phyloP scores from a whole-genome alignment of 2,329 filamentous ascomycete species.

The Arthrobotrys sinensis region DNA sequence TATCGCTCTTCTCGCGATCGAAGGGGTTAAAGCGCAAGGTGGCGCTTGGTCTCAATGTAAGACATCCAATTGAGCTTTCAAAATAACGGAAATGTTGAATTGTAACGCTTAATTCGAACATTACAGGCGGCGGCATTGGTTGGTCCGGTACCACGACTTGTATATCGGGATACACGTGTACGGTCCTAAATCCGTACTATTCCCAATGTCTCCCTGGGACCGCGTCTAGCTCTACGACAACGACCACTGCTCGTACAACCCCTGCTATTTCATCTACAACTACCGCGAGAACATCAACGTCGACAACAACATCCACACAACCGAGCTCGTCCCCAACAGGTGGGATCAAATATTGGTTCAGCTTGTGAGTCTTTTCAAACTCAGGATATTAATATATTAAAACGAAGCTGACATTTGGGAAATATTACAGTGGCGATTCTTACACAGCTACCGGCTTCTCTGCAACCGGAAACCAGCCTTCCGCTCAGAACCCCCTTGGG shows the following conservation, averaged over 20 bases:
- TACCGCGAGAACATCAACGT: conserved; percentile 6
- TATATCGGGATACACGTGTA: conserved; percentile 60
- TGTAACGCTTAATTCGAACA: not conserved
- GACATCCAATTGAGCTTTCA: not conserved
- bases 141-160: conserved; percentile 61
- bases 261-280: conserved; percentile 31
- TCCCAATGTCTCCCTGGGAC: conserved; percentile 62
- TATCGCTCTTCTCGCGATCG: conserved; percentile 2
- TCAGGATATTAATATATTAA: not conserved
- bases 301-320: not conserved
- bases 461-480: conserved; percentile 35
- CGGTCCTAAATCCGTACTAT: conserved; percentile 61
- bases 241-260: conserved; percentile 32
- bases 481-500: conserved; percentile 28
- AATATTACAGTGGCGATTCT: conserved; percentile 24
- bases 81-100: not conserved
- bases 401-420: not conserved
- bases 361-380: conserved; percentile 31
- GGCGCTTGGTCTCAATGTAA: conserved; percentile 49
- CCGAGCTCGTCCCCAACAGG: conserved; percentile 10
- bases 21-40: conserved; percentile 13
- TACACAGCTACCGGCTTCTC: conserved; percentile 42
- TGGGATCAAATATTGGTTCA: conserved; percentile 47
- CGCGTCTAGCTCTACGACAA: conserved; percentile 1
- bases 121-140: conserved; percentile 64